phyloP scores from a whole-genome alignment of 2,329 filamentous ascomycete genomes.

The Aspergillus novofumigatus region DNA sequence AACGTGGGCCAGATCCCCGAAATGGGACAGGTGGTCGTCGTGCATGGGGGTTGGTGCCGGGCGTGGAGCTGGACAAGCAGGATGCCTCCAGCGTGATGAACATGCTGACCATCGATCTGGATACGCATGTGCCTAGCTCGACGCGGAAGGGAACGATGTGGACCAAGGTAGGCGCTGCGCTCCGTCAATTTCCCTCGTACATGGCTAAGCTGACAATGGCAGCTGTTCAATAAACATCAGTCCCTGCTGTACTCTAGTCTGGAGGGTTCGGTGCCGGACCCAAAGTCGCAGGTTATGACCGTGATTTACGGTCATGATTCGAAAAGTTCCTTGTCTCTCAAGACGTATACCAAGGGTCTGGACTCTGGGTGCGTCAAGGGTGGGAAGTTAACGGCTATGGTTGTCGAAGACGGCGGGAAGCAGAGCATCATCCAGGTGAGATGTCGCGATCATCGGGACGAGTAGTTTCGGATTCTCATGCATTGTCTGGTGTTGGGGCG shows the following conservation, averaged over 20 bases:
- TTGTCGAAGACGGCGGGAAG: slow-evolving; percentile 59
- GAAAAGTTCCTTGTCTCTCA: slow-evolving; percentile 62
- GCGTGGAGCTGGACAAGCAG: slow-evolving; percentile 63
- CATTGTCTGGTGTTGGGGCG: background rate
- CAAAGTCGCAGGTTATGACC: slow-evolving; percentile 48
- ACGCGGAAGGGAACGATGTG: slow-evolving; percentile 58
- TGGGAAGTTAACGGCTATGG: slow-evolving; percentile 68
- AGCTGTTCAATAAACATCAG: slow-evolving; percentile 52
- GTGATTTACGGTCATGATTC: slow-evolving; percentile 89
- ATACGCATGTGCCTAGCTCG: slow-evolving; percentile 55
- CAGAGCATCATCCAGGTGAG: slow-evolving; percentile 40
- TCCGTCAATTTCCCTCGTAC: slow-evolving; percentile 1
- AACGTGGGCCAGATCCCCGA: slow-evolving; percentile 60
- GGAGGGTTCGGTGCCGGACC: slow-evolving; percentile 13
- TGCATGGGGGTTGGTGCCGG: slow-evolving; percentile 84
- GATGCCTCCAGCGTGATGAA: slow-evolving; percentile 85
- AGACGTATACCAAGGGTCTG: slow-evolving; percentile 73
- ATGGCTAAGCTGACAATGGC: background rate
- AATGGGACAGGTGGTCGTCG: slow-evolving; percentile 65
- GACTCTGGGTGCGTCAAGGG: slow-evolving; percentile 80
- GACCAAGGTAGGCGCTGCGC: slow-evolving; percentile 49
- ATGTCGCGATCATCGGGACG: slow-evolving; percentile 33
- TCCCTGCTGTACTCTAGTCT: slow-evolving; percentile 22
- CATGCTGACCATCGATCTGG: slow-evolving; percentile 73
- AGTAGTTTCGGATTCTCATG: slow-evolving; percentile 2